These are phyloP conservation scores for Mycena galericulata DNA, from an alignment of 768 basidiomycete species.

Conservation along the genomic window DNA sequence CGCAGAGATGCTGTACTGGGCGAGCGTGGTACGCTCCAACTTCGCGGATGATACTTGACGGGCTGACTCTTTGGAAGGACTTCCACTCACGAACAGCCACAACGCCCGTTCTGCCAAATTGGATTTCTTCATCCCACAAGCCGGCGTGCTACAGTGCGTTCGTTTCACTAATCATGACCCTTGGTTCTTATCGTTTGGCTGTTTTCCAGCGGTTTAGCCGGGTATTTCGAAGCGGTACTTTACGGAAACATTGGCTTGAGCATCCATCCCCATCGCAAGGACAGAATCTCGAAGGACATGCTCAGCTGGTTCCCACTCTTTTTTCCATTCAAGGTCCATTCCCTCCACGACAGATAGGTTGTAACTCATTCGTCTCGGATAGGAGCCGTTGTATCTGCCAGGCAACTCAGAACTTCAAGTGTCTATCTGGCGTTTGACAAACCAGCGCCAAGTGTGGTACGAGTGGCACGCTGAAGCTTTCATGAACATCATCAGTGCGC, in stretches of 20 bases:
- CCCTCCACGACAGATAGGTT: conserved; percentile 14
- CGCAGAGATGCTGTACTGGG: conserved; percentile 83
- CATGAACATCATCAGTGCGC: conserved; percentile 67
- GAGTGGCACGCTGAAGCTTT: conserved; percentile 98
- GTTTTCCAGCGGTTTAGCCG: conserved; percentile 80
- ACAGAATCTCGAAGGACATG: conserved; percentile 93
- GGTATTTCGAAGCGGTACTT: conserved; percentile 95
- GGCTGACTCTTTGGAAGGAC: conserved; percentile 59
- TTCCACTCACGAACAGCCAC: conserved; percentile 95
- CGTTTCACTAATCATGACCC: neutral
- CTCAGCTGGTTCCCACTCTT: conserved; percentile 99
- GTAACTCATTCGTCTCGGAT: neutral
- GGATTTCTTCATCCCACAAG: conserved; percentile 93
- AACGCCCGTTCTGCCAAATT: conserved; percentile 90
- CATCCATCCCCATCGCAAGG: conserved; percentile 92
- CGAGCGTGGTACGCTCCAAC: conserved; percentile 64
- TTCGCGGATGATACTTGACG: conserved; percentile 1
- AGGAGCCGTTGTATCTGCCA: conserved; percentile 96
- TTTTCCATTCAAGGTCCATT: conserved; percentile 88
- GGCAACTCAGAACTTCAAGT: conserved; percentile 93
- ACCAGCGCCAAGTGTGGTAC: conserved; percentile 94
- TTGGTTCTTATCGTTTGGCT: conserved; percentile 2
- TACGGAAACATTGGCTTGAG: conserved; percentile 93
- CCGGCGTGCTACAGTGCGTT: conserved; percentile 84
- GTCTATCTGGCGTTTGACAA: conserved; percentile 94